These are phyloP conservation scores for Zopfia rhizophila DNA, from an alignment of 2,329 filamentous ascomycete genomes.

Conservation along the genomic window DNA sequence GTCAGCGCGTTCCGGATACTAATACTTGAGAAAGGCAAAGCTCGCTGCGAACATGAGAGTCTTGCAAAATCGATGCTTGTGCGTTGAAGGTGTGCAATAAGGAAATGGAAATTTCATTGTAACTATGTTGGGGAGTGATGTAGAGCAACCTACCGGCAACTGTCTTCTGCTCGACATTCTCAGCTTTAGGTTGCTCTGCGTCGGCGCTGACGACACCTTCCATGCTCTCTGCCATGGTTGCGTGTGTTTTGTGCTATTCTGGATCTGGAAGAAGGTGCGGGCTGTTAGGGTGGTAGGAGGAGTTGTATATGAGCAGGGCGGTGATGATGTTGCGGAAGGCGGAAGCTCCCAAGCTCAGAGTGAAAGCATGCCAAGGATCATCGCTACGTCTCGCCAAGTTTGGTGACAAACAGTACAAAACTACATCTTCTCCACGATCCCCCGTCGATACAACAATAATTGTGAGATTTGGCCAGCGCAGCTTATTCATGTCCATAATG, in stretches of 20 bases:
- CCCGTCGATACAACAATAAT: constrained; percentile 5
- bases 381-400: constrained; percentile 18
- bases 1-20: constrained; percentile 43
- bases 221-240: constrained; percentile 62
- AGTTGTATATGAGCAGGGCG: constrained; percentile 2
- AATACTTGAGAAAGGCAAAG: constrained; percentile 40
- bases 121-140: constrained; percentile 18
- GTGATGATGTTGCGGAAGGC: constrained; percentile 8
- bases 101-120: constrained; percentile 16
- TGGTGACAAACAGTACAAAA: constrained; percentile 26
- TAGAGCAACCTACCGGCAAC: constrained; percentile 46
- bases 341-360: constrained; percentile 21
- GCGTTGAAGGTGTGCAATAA: constrained; percentile 14
- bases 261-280: constrained; percentile 27
- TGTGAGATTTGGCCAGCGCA: background rate
- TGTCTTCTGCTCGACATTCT: constrained; percentile 53
- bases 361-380: constrained; percentile 13
- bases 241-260: constrained; percentile 24
- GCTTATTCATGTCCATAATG: constrained; percentile 41
- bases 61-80: constrained; percentile 38
- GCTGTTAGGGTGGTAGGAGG: constrained; percentile 18
- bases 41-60: constrained; percentile 42
- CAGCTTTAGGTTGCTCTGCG: constrained; percentile 53
- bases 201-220: constrained; percentile 56
- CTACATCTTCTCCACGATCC: constrained; percentile 2